Evolutionary conservation across 1,284 basidiomycete genomes (phyloP).

Genomic region (Malassezia globosa): DNA sequence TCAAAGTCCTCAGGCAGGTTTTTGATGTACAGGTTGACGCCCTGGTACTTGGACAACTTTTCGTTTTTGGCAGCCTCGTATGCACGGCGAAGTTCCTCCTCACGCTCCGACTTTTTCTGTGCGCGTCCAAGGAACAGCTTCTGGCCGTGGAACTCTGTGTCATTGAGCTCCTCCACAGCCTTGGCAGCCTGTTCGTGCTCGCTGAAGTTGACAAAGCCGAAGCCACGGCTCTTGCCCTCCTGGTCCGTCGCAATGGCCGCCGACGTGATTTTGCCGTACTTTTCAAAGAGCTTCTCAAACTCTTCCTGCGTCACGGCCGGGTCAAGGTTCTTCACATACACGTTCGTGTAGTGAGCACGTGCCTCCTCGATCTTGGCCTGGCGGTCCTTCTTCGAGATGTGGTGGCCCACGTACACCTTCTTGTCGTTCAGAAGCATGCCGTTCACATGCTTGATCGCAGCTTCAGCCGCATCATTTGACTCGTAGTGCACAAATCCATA

Average conservation of each 20-base stretch:
- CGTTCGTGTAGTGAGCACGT: conserved; percentile 91
- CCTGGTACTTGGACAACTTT: conserved; percentile 95
- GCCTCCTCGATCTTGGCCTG: conserved; percentile 84
- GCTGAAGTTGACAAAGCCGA: conserved; percentile 96
- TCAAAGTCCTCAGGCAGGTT: conserved; percentile 54
- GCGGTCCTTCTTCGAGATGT: conserved; percentile 85
- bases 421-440: conserved; percentile 94
- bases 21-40: conserved; percentile 99
- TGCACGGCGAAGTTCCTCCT: conserved; percentile 84
- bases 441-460: conserved; percentile 89
- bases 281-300: conserved; percentile 70
- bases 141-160: conserved; percentile 72
- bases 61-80: conserved; percentile 94
- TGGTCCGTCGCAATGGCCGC: conserved; percentile 64
- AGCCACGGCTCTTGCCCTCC: conserved; percentile 78
- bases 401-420: conserved; percentile 84
- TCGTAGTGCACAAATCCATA: conserved; percentile 99
- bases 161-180: conserved; percentile 83
- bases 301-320: conserved; percentile 72
- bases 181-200: conserved; percentile 78
- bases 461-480: conserved; percentile 85
- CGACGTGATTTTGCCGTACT: conserved; percentile 81
- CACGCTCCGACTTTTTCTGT: conserved; percentile 96
- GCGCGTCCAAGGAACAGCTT: conserved; percentile 93
- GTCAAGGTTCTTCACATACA: conserved; percentile 96